These are phyloP conservation scores for Polychaeton citri DNA, from an alignment of 2,329 filamentous ascomycete genomes.

Conservation along the genomic window DNA sequence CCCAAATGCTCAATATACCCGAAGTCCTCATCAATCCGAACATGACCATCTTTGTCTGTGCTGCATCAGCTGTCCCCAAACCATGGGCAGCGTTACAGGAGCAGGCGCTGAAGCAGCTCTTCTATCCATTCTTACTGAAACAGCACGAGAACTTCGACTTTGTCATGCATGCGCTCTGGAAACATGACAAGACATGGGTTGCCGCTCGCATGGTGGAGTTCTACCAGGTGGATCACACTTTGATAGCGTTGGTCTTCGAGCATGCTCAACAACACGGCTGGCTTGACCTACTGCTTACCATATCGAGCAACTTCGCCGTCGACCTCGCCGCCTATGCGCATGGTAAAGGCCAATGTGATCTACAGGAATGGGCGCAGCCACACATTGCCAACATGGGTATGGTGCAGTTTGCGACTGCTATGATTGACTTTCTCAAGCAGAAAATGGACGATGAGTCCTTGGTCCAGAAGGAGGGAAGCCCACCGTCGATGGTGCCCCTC, in stretches of 20 bases:
- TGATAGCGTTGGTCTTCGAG: conserved; percentile 58
- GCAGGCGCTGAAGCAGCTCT: conserved; percentile 62
- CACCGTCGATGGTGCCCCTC: conserved; percentile 58
- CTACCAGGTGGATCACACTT: conserved; percentile 56
- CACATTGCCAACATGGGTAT: conserved; percentile 33
- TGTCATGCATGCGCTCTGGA: conserved; percentile 83
- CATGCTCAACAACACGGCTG: conserved; percentile 72
- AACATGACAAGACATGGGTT: conserved; percentile 79
- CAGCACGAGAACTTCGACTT: conserved; percentile 69
- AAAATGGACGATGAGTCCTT: conserved; percentile 72
- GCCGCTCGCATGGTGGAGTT: conserved; percentile 64
- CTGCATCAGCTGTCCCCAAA: conserved; percentile 62
- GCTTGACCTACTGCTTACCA: conserved; percentile 67
- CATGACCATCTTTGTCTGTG: conserved; percentile 65
- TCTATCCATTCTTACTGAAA: conserved; percentile 73
- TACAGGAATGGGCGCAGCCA: conserved; percentile 66
- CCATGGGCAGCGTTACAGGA: conserved; percentile 64
- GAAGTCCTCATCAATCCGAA: conserved; percentile 55
- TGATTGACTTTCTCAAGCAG: conserved; percentile 70
- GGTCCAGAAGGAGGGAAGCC: conserved; percentile 57
- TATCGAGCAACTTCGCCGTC: conserved; percentile 71
- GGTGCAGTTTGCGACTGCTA: conserved; percentile 50
- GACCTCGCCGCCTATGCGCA: conserved; percentile 80
- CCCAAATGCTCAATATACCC: conserved; percentile 44
- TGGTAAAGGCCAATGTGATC: conserved; percentile 63